phyloP scores from a whole-genome alignment of 331 rosid genomes.

The Quercus tomentella region DNA sequence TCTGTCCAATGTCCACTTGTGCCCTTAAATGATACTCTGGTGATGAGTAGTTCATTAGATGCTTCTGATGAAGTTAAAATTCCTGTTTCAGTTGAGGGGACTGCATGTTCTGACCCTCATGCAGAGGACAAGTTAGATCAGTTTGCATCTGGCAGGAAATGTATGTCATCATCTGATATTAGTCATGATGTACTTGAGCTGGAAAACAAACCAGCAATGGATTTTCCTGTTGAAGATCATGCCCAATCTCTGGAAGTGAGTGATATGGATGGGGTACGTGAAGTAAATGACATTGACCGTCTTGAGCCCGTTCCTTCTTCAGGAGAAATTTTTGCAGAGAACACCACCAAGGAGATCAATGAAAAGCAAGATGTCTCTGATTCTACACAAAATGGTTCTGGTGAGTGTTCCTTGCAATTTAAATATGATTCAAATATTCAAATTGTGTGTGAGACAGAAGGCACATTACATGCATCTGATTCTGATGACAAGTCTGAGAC shows the following conservation, averaged over 20 bases:
- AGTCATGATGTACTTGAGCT: constrained; percentile 18
- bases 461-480: constrained; percentile 15
- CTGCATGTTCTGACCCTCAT: constrained; percentile 22
- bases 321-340: constrained; percentile 27
- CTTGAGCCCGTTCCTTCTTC: constrained; percentile 33
- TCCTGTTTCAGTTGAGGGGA: constrained; percentile 22
- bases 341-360: constrained; percentile 21
- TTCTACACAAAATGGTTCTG: constrained; percentile 32
- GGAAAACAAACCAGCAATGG: constrained; percentile 20
- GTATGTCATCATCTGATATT: constrained; percentile 6
- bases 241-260: constrained; percentile 24
- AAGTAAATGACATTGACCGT: constrained; percentile 13
- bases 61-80: constrained; percentile 25
- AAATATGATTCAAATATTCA: constrained; percentile 35
- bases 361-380: constrained; percentile 24
- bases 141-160: constrained; percentile 23
- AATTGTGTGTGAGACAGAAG: constrained; percentile 18
- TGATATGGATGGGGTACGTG: constrained; percentile 28
- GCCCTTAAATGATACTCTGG: constrained; percentile 19
- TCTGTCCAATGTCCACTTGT: constrained; percentile 23
- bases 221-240: constrained; percentile 30
- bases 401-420: constrained; percentile 33
- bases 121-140: constrained; percentile 32
- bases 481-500: constrained; percentile 29
- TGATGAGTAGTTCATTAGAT: constrained; percentile 33